Evolutionary conservation across 1,284 basidiomycete genomes (phyloP).

Genomic region (Meripilus lineatus): DNA sequence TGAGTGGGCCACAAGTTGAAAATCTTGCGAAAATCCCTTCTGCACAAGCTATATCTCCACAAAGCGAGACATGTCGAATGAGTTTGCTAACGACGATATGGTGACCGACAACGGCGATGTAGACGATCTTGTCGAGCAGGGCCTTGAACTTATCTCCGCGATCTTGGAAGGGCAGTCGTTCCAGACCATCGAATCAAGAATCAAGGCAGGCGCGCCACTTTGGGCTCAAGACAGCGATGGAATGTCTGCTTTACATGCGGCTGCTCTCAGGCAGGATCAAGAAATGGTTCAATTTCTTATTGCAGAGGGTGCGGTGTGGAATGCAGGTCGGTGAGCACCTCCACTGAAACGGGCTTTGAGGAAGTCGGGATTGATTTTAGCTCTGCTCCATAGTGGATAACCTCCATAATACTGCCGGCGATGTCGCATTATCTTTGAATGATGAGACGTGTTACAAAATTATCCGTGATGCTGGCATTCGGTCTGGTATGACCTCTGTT

Average conservation of each 20-base stretch:
- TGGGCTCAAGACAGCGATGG: conserved; percentile 91
- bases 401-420: conserved; percentile 78
- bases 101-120: conserved; percentile 31
- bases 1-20: too few relatives aligned
- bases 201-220: conserved; percentile 76
- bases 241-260: conserved; percentile 85
- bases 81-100: too few relatives aligned
- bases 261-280: conserved; percentile 69
- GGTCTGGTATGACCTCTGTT: conserved; percentile 54
- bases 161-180: conserved; percentile 51
- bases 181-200: conserved; percentile 45
- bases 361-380: conserved; percentile 14
- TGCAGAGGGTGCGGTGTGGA: conserved; percentile 88
- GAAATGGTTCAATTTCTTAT: conserved; percentile 66
- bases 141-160: conserved; percentile 51
- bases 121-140: conserved; percentile 43
- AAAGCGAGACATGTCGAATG: too few relatives aligned
- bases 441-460: conserved; percentile 66
- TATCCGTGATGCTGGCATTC: conserved; percentile 84
- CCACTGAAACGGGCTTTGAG: conserved; percentile 75
- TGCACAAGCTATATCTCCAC: too few relatives aligned
- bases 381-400: conserved; percentile 55
- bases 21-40: too few relatives aligned
- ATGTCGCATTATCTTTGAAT: conserved; percentile 84
- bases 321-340: conserved; percentile 53